Conservation (phyloP, 805 yeast genomes). For the Candida glaebosa region DNA sequence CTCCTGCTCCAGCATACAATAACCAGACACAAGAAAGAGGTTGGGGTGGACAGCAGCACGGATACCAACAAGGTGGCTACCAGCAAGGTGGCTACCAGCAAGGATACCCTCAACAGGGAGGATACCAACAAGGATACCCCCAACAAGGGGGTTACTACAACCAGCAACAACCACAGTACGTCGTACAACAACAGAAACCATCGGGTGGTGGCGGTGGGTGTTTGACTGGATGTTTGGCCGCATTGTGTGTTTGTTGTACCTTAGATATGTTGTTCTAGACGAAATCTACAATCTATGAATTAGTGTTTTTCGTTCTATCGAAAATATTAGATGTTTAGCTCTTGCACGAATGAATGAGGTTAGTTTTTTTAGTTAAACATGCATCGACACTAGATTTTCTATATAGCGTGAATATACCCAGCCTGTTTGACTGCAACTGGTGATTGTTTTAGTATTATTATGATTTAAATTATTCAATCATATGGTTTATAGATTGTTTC, state of each 20-base stretch:
- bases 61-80: slow-evolving; percentile 17
- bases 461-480: slow-evolving; percentile 1
- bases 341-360: too few relatives aligned
- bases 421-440: too few relatives aligned
- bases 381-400: neutral
- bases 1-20: slow-evolving; percentile 20
- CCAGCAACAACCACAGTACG: slow-evolving; percentile 35
- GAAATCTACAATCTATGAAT: neutral
- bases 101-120: slow-evolving; percentile 15
- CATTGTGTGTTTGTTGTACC: slow-evolving; percentile 40
- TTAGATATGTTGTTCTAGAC: slow-evolving; percentile 23
- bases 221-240: slow-evolving; percentile 42
- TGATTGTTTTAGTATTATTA: neutral
- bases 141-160: slow-evolving; percentile 36
- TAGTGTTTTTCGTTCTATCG: too few relatives aligned
- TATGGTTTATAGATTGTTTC: slow-evolving; percentile 10
- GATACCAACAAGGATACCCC: slow-evolving; percentile 16
- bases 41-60: slow-evolving; percentile 15
- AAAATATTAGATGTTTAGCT: too few relatives aligned
- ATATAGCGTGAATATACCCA: neutral
- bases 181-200: slow-evolving; percentile 41
- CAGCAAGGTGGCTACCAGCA: slow-evolving; percentile 19
- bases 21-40: slow-evolving; percentile 21
- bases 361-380: neutral
- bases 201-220: slow-evolving; percentile 23